phyloP scores from a whole-genome alignment of 164 flowering plant genomes.

The Sedum album region DNA sequence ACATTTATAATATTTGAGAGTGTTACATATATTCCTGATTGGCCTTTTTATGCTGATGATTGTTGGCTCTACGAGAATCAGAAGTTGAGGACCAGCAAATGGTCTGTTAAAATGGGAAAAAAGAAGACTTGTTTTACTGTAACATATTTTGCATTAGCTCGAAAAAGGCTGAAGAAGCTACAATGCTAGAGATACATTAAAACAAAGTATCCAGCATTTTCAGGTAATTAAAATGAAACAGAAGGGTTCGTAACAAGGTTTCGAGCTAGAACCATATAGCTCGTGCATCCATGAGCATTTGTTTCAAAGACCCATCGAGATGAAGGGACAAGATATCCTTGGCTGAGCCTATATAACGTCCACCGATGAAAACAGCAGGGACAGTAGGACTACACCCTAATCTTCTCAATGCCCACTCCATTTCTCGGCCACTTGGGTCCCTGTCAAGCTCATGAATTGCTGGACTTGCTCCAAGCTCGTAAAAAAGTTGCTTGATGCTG shows the following conservation, averaged over 20 bases:
- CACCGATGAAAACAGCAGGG: constrained; percentile 12
- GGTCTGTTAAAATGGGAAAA: too few species aligned
- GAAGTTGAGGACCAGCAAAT: neutral
- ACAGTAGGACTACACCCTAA: constrained; percentile 10
- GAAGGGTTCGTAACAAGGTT: neutral
- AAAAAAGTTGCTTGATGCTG: constrained; percentile 7
- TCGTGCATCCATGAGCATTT: constrained; percentile 26
- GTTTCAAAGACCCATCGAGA: constrained; percentile 21
- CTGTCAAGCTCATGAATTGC: neutral
- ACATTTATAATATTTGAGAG: neutral
- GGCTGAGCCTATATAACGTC: constrained; percentile 19
- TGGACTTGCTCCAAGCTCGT: constrained; percentile 6
- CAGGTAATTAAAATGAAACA: neutral
- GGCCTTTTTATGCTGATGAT: neutral
- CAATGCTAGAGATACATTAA: constrained; percentile 1
- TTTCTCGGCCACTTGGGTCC: constrained; percentile 6
- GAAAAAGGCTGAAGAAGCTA: neutral
- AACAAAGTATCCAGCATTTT: neutral
- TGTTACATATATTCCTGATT: neutral
- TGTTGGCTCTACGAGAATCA: neutral
- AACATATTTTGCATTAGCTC: neutral
- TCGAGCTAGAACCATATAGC: constrained; percentile 28
- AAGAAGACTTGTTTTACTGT: neutral
- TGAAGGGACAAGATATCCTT: constrained; percentile 25
- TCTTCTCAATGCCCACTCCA: constrained; percentile 2